Evolutionary conservation across 805 yeast genomes (phyloP), one percentile per base, ranked within the genome.

Genomic region (Candida krabiensis): DNA sequence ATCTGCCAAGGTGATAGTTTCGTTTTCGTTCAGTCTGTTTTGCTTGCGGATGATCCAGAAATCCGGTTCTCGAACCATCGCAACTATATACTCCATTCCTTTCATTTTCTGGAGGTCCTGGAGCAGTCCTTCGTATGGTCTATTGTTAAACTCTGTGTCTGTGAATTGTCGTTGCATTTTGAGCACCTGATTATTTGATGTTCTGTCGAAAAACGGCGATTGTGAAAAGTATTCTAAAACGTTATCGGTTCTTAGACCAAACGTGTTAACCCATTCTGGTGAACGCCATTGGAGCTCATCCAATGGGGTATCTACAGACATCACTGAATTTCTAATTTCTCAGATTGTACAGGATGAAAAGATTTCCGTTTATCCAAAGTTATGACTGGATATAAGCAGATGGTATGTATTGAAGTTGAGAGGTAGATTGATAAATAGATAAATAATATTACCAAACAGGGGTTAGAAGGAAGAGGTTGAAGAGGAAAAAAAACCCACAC

Each of bases 221-320:
- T 87, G 86, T 4, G 96, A 71, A 56, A 93, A 90, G 63, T 93
- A 93, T 43, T 93, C 98, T 15, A 93, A 72, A 1, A 93, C 96
- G 56, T 90, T 93, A 37, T 82, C 95, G 0, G 95, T 85, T 30
- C 89, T 73, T 17, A 93, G 74, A 0, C 96, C 97, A 58, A 80
- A 81, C 37, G 82, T 77, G 58, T 89, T 96, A 47, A 93, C 88
- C 95, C 96, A 93, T 61, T 93, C 99, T 1, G 99, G 98, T 3
- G 93, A 83, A 49, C 90, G 79, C 99, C 99, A 93, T 60, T 90
- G 98, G 28, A 93, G 73, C 54, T 91, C 97, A 56, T 90, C 97
- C 19, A 90, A 68, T 21, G 70, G 69, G 34, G 71, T 50, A 28
- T 51, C 46, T 17, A 43, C 30, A 3, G 49, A 24, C 52, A 44